Percentiles rank a stretch among this genome's conserved stretches.
Evolutionary conservation across 2,329 filamentous ascomycete genomes (phyloP).

Genomic region (Colletotrichum tabaci): DNA sequence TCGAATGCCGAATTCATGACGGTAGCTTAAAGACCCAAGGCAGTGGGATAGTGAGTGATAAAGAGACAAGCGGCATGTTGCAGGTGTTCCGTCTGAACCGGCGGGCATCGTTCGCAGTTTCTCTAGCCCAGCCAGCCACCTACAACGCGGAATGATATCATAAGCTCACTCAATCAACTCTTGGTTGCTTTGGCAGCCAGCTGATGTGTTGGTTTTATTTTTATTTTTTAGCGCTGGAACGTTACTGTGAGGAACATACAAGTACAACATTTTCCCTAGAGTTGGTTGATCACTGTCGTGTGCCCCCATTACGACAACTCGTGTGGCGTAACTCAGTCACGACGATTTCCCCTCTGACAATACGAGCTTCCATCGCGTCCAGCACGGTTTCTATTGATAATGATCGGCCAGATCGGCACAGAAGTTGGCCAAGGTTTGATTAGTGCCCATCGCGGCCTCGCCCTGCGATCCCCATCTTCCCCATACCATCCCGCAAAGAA

Average conservation of each 20-base stretch:
- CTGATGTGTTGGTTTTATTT: not conserved
- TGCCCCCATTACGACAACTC: too few relatives aligned
- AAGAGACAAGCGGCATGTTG: too few relatives aligned
- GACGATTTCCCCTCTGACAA: not conserved
- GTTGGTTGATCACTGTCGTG: too few relatives aligned
- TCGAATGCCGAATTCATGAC: not conserved
- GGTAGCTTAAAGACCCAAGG: too few relatives aligned
- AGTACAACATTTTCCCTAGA: not conserved
- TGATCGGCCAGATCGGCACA: constrained; percentile 36
- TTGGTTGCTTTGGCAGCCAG: not conserved
- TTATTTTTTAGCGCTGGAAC: constrained; percentile 21
- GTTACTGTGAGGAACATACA: constrained; percentile 13
- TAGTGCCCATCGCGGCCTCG: constrained; percentile 18
- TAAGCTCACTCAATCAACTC: too few relatives aligned
- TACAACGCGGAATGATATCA: too few relatives aligned
- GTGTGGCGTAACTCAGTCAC: too few relatives aligned
- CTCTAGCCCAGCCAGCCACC: not conserved
- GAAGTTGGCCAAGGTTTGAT: constrained; percentile 25
- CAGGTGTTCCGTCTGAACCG: too few relatives aligned
- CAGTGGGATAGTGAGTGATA: too few relatives aligned
- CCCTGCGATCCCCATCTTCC: not conserved
- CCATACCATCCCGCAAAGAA: not conserved
- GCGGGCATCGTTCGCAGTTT: not conserved
- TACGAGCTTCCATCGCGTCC: not conserved
- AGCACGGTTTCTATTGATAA: constrained; percentile 18